Percentiles rank a stretch among this genome's conserved stretches.
Evolutionary conservation across 148 eudicot genomes (phyloP).

Genomic region (Drosera capensis): DNA sequence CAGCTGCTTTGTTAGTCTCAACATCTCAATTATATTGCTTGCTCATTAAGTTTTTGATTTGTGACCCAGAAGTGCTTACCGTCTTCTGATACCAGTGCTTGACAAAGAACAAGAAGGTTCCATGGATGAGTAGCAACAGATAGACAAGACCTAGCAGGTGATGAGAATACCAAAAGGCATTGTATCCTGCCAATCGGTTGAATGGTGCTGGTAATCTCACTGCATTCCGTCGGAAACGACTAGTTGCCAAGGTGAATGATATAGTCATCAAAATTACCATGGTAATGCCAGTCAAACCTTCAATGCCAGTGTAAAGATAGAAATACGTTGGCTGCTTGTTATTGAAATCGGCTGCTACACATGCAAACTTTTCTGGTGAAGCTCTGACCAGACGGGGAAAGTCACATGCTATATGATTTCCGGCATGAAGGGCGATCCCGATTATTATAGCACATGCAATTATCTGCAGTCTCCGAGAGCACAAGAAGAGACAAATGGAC

Average conservation of each 20-base stretch:
- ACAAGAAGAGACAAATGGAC: background rate
- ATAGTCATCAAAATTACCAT: constrained; percentile 76
- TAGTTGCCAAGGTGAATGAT: constrained; percentile 68
- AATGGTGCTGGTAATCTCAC: constrained; percentile 69
- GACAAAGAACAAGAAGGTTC: constrained; percentile 62
- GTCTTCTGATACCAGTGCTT: constrained; percentile 64
- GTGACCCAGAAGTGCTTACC: constrained; percentile 27
- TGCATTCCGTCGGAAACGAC: constrained; percentile 44
- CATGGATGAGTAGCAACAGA: constrained; percentile 61
- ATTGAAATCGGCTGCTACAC: constrained; percentile 50
- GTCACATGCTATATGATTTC: constrained; percentile 68
- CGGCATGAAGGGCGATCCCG: constrained; percentile 61
- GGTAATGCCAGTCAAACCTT: constrained; percentile 64
- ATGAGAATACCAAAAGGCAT: constrained; percentile 94
- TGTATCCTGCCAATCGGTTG: constrained; percentile 70
- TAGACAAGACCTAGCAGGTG: constrained; percentile 73
- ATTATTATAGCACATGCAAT: constrained; percentile 60
- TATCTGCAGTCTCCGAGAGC: constrained; percentile 22
- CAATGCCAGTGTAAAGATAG: constrained; percentile 36
- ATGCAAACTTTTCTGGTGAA: constrained; percentile 49
- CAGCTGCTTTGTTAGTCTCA: background rate
- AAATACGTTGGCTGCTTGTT: constrained; percentile 46
- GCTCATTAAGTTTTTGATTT: background rate
- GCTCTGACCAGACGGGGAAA: constrained; percentile 57
- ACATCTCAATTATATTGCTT: background rate